phyloP scores from a whole-genome alignment of 352 stramenopile species.

The Peronospora belbahrii region DNA sequence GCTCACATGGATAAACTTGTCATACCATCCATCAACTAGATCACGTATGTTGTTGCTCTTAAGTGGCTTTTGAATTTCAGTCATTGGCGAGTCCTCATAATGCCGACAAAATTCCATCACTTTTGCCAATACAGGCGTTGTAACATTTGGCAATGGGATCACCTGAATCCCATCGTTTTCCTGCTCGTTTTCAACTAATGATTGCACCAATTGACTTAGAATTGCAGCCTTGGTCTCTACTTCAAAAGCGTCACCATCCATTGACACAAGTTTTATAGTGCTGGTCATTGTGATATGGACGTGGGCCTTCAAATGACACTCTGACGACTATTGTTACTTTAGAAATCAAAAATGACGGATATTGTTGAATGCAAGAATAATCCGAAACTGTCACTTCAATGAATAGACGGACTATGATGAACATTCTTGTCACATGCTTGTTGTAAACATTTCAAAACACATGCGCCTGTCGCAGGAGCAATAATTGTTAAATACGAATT shows the following conservation, averaged over 20 bases:
- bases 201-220: conserved; percentile 48
- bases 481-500: no score
- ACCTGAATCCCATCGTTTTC: conserved; percentile 28
- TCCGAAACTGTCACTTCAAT: no score
- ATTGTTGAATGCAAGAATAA: no score
- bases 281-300: no score
- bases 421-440: no score
- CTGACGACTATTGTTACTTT: no score
- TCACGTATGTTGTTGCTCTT: conserved; percentile 43
- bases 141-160: conserved; percentile 57
- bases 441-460: not conserved
- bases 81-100: conserved; percentile 46
- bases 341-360: no score
- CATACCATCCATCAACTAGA: conserved; percentile 44
- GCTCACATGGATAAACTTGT: conserved; percentile 41
- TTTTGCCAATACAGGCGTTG: conserved; percentile 38
- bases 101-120: conserved; percentile 54
- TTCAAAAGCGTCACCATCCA: conserved; percentile 52
- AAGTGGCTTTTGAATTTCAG: conserved; percentile 57
- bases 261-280: conserved; percentile 46
- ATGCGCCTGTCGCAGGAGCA: no score
- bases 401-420: no score
- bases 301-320: no score
- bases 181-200: conserved; percentile 35
- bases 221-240: conserved; percentile 27